A percentile compares a stretch with the other conserved stretches of the same genome.
phyloP scores from a whole-genome alignment of 2,329 filamentous ascomycete genomes.

The Penicillium sp. region DNA sequence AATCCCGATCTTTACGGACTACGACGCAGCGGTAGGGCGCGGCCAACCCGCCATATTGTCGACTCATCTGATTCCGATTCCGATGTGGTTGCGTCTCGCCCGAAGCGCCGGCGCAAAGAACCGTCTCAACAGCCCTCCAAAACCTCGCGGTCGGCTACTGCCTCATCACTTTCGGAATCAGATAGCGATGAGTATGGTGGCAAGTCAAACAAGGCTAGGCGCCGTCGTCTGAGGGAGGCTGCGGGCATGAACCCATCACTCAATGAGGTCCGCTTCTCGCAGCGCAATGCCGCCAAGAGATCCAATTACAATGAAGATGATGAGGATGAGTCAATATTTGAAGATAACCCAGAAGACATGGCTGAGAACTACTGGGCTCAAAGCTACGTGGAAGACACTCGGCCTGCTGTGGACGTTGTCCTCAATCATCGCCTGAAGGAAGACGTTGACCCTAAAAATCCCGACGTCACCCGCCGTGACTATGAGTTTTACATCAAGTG shows the following conservation, averaged over 20 bases:
- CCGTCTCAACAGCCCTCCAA: constrained; percentile 57
- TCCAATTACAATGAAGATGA: constrained; percentile 72
- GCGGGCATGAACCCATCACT: constrained; percentile 67
- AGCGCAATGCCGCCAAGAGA: constrained; percentile 77
- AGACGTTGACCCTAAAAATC: constrained; percentile 54
- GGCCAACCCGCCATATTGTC: constrained; percentile 65
- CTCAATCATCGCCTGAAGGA: constrained; percentile 83
- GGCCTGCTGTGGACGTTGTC: constrained; percentile 87
- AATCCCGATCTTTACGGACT: constrained; percentile 96
- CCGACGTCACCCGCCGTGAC: constrained; percentile 60
- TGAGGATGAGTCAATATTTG: constrained; percentile 62
- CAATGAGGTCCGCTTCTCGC: constrained; percentile 89
- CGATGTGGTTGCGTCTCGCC: constrained; percentile 62
- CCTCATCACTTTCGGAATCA: constrained; percentile 69
- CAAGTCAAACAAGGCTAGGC: constrained; percentile 74
- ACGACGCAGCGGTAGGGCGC: constrained; percentile 78
- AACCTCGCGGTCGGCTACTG: constrained; percentile 51
- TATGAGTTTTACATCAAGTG: constrained; percentile 95
- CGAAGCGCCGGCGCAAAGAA: constrained; percentile 56
- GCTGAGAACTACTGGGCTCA: constrained; percentile 73
- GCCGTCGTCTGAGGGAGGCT: constrained; percentile 69
- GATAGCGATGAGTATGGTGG: constrained; percentile 76
- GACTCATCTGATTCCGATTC: constrained; percentile 72
- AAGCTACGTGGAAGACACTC: constrained; percentile 70
- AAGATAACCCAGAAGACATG: constrained; percentile 61